Percentiles rank a stretch among this genome's conserved stretches.
These are phyloP conservation scores for Fusarium subtropicale DNA, from an alignment of 2,329 filamentous ascomycete species.

Conservation along the genomic window DNA sequence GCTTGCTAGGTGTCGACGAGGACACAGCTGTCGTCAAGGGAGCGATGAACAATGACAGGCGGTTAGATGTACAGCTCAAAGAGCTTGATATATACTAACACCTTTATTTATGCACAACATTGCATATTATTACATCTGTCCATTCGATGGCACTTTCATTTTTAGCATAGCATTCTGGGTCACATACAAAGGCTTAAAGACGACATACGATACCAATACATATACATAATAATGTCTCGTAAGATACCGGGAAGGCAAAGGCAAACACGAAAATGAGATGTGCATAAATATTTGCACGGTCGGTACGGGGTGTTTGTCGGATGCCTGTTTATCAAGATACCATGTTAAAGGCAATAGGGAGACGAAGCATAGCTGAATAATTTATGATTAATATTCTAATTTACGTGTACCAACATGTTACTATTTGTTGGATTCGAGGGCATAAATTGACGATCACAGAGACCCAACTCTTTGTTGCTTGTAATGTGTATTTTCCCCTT, in stretches of 20 bases:
- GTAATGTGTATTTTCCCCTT: slow-evolving; percentile 12
- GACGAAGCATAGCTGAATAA: slow-evolving; percentile 34
- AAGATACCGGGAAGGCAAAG: slow-evolving; percentile 25
- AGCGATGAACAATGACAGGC: slow-evolving; percentile 44
- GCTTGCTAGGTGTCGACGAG: slow-evolving; percentile 44
- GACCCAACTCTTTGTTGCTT: not conserved
- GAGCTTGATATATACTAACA: slow-evolving; percentile 53
- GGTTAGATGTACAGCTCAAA: slow-evolving; percentile 47
- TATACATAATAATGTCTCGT: slow-evolving; percentile 34
- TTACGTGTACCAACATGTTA: not conserved
- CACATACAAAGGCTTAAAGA: not conserved
- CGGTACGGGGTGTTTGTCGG: slow-evolving; percentile 34
- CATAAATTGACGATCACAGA: not conserved
- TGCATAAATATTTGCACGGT: slow-evolving; percentile 24
- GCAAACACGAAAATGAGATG: slow-evolving; percentile 13
- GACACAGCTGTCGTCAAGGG: slow-evolving; percentile 47
- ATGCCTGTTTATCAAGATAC: slow-evolving; percentile 43
- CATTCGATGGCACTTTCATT: slow-evolving; percentile 8
- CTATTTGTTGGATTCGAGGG: not conserved
- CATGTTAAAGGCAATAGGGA: slow-evolving; percentile 37
- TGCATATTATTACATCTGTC: slow-evolving; percentile 3
- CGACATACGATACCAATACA: slow-evolving; percentile 22
- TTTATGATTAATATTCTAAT: slow-evolving; percentile 24
- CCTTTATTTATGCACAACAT: not conserved
- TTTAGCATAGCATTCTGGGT: slow-evolving; percentile 11